Percentiles rank a stretch among this genome's conserved stretches.
These are phyloP conservation scores for Bidens hawaiensis DNA, from an alignment of 140 eudicot species.

Conservation along the genomic window DNA sequence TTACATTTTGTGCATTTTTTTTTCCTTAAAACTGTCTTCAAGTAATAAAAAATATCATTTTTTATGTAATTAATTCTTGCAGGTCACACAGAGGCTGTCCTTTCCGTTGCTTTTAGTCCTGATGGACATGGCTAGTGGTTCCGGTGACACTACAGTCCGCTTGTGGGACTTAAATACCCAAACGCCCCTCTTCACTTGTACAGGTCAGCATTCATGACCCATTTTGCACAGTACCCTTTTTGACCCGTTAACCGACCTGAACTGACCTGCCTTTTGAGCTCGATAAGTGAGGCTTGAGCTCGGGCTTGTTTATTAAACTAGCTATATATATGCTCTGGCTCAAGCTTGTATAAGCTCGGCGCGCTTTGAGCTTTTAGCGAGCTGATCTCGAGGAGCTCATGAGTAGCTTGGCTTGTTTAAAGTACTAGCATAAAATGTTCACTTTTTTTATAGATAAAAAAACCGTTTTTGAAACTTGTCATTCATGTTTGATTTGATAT, in stretches of 20 bases:
- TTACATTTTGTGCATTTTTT: background rate
- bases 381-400: background rate
- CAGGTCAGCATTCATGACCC: no score
- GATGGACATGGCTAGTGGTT: conserved; percentile 99
- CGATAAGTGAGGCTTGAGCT: no score
- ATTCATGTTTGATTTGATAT: background rate
- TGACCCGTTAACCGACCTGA: no score
- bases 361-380: background rate
- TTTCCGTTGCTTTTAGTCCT: conserved; percentile 94
- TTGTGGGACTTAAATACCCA: conserved; percentile 94
- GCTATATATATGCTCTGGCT: no score
- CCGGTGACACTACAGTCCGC: conserved; percentile 96
- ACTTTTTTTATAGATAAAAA: no score
- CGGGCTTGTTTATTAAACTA: no score
- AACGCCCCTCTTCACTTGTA: conserved; percentile 87
- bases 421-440: background rate
- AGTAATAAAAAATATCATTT: background rate
- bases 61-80: conserved; percentile 15
- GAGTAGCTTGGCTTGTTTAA: background rate
- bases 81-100: conserved; percentile 98
- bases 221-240: no score
- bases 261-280: no score
- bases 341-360: background rate
- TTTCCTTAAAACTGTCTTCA: background rate
- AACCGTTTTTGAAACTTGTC: no score